Evolutionary conservation across 768 basidiomycete species (phyloP), one percentile per base, ranked within the genome.

Genomic region (Pulveroboletus sp.): DNA sequence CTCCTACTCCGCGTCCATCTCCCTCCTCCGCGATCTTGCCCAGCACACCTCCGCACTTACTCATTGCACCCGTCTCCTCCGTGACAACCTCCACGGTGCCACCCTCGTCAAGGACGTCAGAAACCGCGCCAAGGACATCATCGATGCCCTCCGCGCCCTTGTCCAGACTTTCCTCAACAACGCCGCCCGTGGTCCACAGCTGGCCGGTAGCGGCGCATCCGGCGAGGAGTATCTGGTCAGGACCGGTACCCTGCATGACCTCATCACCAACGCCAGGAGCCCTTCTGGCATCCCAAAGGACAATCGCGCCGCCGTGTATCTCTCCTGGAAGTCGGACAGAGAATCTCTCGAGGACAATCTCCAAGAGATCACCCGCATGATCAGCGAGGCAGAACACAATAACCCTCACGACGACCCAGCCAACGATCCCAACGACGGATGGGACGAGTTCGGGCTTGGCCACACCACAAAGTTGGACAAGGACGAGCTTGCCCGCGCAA

Each of bases 331-430:
- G 8, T 66, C 71, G 14, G 77, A 86, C 59, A 71, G 74, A 30
- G 81, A 69, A 5, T 76, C 82, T 37, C 64, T 91, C 43, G 73
- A 77, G 21, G 88, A 91, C 59, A 81, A 74, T 6, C 58, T 82
- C 18, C 65, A 71, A 3, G 88, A 91, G 57, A 66, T 86, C 11
- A 68, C 69, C 27, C 76, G 75, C 46, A 77, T 88, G 71, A 68
- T 81, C 47, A 68, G 75, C 27, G 65, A 75, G 26, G 69, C 59
- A 3, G 60, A 57, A 12, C 65, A 61, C 11, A 71, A 70, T 12
- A 64, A 68, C 39, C 15, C 46, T 1, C 33, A 39, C 5, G 49
- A 50, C 24, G 45, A 50, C 9, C 3, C 41, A 3, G 43, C 21
- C 6, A 48, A 51, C 18, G 40, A 49, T 3, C 5, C 43, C 8